Evolutionary conservation across 441 rosid species (phyloP).

Genomic region (Theobroma grandiflorum): DNA sequence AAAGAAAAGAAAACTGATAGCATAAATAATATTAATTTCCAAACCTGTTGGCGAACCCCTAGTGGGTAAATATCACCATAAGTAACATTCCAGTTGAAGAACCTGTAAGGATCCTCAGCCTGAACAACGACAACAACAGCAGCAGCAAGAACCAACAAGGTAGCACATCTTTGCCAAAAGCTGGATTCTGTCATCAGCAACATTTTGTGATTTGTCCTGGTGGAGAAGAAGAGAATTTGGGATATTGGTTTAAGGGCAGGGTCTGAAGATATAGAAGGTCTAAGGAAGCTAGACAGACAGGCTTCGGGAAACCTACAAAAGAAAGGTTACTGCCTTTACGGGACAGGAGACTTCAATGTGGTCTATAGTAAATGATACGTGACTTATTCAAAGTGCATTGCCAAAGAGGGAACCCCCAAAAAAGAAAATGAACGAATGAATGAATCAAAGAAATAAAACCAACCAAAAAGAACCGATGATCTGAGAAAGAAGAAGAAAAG

Average conservation of each 20-base stretch:
- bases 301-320: background rate
- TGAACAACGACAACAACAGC: conserved; percentile 28
- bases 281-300: background rate
- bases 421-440: background rate
- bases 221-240: background rate
- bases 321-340: conserved; percentile 7
- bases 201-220: conserved; percentile 5
- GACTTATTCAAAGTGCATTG: conserved; percentile 21
- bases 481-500: background rate
- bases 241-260: background rate
- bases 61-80: conserved; percentile 57
- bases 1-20: background rate
- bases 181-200: background rate
- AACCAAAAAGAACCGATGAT: background rate
- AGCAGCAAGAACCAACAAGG: conserved; percentile 16
- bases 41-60: conserved; percentile 57
- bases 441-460: background rate
- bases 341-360: conserved; percentile 11
- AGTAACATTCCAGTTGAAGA: conserved; percentile 55
- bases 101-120: conserved; percentile 54
- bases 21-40: background rate
- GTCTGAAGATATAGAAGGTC: conserved; percentile 6
- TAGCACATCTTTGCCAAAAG: background rate
- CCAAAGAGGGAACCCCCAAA: background rate
- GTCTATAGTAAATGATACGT: conserved; percentile 16